These are phyloP conservation scores for Thielaviopsis euricoi DNA, from an alignment of 2,329 filamentous ascomycete genomes.

Conservation along the genomic window DNA sequence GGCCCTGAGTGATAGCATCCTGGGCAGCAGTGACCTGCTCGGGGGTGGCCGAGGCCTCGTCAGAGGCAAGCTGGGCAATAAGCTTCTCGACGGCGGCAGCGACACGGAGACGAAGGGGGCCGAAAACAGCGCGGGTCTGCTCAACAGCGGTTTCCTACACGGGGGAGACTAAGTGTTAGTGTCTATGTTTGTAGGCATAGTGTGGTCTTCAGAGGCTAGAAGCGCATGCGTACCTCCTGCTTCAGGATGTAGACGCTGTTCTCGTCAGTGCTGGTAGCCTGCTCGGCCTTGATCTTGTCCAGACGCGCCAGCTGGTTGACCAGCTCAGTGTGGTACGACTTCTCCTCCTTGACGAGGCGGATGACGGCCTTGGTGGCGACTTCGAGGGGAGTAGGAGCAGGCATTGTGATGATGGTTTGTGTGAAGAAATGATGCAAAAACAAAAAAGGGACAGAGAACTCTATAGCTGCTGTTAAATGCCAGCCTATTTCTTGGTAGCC, in stretches of 20 bases:
- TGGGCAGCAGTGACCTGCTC: constrained; percentile 40
- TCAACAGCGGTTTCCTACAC: constrained; percentile 60
- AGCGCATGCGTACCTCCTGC: constrained; percentile 53
- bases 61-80: constrained; percentile 58
- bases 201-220: background rate
- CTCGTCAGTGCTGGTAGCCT: constrained; percentile 38
- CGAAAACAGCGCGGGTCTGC: constrained; percentile 75
- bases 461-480: background rate
- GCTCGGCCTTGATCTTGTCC: constrained; percentile 34
- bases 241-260: constrained; percentile 67
- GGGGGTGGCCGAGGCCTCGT: constrained; percentile 27
- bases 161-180: constrained; percentile 6
- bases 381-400: constrained; percentile 55
- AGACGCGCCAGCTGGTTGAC: constrained; percentile 57
- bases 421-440: background rate
- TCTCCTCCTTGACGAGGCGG: constrained; percentile 82
- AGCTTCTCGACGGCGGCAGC: constrained; percentile 53
- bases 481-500: background rate
- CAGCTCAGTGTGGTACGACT: constrained; percentile 77
- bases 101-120: constrained; percentile 54
- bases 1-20: constrained; percentile 33
- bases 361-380: constrained; percentile 67
- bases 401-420: constrained; percentile 35
- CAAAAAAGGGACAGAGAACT: background rate
- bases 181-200: background rate